These are phyloP conservation scores for Zasmidium citrigriseum DNA, from an alignment of 2,329 filamentous ascomycete genomes.

Conservation along the genomic window DNA sequence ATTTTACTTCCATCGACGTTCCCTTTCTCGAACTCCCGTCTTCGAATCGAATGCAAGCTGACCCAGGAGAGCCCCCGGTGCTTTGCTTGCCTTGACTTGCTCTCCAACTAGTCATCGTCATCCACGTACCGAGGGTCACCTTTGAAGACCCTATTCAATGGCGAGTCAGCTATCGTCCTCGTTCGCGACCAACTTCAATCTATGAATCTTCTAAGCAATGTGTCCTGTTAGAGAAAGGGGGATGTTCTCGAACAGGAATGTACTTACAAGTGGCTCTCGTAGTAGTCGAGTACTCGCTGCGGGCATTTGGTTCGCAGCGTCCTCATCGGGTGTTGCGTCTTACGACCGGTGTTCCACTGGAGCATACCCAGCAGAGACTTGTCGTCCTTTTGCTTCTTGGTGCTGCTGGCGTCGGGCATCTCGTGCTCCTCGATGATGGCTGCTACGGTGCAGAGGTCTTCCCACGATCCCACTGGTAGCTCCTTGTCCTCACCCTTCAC, in stretches of 20 bases:
- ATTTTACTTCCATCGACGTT: neutral
- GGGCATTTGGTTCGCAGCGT: conserved; percentile 75
- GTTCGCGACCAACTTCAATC: conserved; percentile 22
- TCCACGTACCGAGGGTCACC: conserved; percentile 9
- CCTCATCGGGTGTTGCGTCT: conserved; percentile 70
- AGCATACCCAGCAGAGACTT: conserved; percentile 66
- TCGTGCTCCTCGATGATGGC: conserved; percentile 62
- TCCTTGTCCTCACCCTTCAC: conserved; percentile 51
- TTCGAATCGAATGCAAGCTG: neutral
- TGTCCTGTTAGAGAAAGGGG: conserved; percentile 16
- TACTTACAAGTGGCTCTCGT: conserved; percentile 42
- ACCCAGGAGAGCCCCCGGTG: neutral
- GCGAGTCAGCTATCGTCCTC: conserved; percentile 15
- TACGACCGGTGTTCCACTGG: conserved; percentile 64
- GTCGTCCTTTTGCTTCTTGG: conserved; percentile 35
- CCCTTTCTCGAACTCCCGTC: neutral
- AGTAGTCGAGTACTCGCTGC: conserved; percentile 57
- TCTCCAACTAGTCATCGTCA: neutral
- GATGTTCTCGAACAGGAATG: neutral
- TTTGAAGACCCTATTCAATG: conserved; percentile 13
- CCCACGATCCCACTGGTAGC: conserved; percentile 74
- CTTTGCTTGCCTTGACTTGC: neutral
- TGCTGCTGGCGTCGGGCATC: conserved; percentile 14
- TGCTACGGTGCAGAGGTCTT: conserved; percentile 70
- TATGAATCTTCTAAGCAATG: conserved; percentile 27